Percentiles rank a stretch among this genome's conserved stretches.
phyloP scores from a whole-genome alignment of 208 protist species.

The Leishmania tarentolae region DNA sequence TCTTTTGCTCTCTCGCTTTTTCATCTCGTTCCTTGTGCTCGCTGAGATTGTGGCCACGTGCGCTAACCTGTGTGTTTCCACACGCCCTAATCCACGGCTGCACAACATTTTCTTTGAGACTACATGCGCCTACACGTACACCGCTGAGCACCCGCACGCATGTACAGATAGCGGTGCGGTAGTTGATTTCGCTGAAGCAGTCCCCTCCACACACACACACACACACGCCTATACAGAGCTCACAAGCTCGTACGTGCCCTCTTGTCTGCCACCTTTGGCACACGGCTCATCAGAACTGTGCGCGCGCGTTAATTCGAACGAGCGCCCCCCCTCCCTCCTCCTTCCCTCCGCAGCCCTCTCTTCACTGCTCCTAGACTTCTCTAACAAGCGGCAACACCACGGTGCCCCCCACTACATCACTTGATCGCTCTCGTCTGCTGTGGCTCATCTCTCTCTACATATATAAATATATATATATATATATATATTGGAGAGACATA shows the following conservation, averaged over 20 bases:
- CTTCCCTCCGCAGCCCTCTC: neutral
- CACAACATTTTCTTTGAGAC: neutral
- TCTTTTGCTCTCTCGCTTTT: neutral
- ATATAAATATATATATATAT: too few relatives aligned
- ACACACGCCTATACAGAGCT: neutral
- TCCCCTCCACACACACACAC: too few relatives aligned
- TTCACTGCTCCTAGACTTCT: neutral
- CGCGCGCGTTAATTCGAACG: neutral
- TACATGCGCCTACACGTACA: too few relatives aligned
- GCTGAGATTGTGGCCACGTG: neutral
- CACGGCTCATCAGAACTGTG: neutral
- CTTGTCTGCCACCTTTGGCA: neutral
- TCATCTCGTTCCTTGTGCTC: conserved; percentile 9
- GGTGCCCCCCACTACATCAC: neutral
- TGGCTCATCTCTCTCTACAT: too few relatives aligned
- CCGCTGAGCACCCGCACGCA: too few relatives aligned
- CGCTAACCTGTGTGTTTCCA: neutral
- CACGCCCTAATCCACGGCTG: neutral
- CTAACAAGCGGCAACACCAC: neutral
- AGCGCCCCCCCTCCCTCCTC: too few relatives aligned
- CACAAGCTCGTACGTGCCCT: neutral
- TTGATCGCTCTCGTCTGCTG: neutral
- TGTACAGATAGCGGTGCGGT: too few relatives aligned
- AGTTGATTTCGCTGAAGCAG: too few relatives aligned
- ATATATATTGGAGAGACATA: too few relatives aligned